Evolutionary conservation across 176 grass and related monocot genomes (phyloP), one percentile per base, ranked within the genome.

Genomic region (Eleusine coracana): DNA sequence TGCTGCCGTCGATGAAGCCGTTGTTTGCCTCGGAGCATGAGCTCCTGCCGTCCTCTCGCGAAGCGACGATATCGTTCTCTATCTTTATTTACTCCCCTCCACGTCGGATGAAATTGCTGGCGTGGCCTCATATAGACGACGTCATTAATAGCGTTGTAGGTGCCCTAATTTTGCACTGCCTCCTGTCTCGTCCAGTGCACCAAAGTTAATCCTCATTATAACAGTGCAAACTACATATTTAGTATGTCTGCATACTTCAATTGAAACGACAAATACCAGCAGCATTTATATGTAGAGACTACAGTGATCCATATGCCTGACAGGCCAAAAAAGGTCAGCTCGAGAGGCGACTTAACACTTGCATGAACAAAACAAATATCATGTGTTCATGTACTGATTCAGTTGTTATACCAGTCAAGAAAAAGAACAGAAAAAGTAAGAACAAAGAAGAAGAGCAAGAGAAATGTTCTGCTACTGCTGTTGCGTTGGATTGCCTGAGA

Each of bases 371-470:
- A 85, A 81, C 4, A 66, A 61, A 23, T 34, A 50, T 25, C 9
- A 36, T 41, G 50, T 42, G 60, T 83, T 58, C 31, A 62, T 63
- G 51, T 7, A 59, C n/a, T 15, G 27, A 42, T 70, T 90, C 84
- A 90, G 17, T 80, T 83, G 64, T 15, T 97, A 78, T 97, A 94
- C 92, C 90, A 97, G 86, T 97, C 94, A 56, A 97, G 94, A 81
- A 97, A 97, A 41, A 97, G 70, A 89, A 97, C 82, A 5, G 96
- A 94, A 48, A 99, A 92, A 3, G 89, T 93, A 59, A 99, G 96
- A 90, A 94, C 93, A 85, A 96, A 88, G n/a, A 99, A 96, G 77
- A 99, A 99, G 61, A 99, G 96, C 64, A 96, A 64, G 83, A 96
- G 93, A 84, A 99, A 99, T 12, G 96, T 99, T 89, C 91, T 96